These are phyloP conservation scores for Gossypium bickii DNA, from an alignment of 345 rosid genomes.

Conservation along the genomic window DNA sequence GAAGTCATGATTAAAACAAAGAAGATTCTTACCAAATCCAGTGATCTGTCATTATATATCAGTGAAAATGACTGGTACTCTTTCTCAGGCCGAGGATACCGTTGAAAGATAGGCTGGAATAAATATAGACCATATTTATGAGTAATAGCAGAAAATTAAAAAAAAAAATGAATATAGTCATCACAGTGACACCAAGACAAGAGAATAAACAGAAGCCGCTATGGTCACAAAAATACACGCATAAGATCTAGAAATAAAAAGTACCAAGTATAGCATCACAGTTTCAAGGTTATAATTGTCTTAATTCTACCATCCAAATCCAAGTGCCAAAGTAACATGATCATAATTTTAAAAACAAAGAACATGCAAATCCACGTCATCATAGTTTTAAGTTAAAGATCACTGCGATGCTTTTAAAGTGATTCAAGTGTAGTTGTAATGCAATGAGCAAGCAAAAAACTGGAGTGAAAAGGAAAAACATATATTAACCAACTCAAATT, in stretches of 20 bases:
- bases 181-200: constrained; percentile 1
- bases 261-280: background rate
- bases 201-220: background rate
- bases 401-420: background rate
- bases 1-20: constrained; percentile 9
- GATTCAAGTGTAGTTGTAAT: background rate
- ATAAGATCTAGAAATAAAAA: background rate
- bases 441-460: background rate
- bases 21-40: constrained; percentile 74
- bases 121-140: constrained; percentile 19
- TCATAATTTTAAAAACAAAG: background rate
- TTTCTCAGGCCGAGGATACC: constrained; percentile 98
- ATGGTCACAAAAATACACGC: constrained; percentile 7
- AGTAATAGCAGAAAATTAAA: constrained; percentile 19
- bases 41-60: constrained; percentile 82
- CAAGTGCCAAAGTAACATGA: background rate
- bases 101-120: constrained; percentile 90
- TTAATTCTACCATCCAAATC: background rate
- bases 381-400: background rate
- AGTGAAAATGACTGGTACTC: constrained; percentile 98
- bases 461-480: background rate
- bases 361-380: background rate
- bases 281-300: background rate
- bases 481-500: background rate
- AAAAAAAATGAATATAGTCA: background rate